Evolutionary conservation across 768 basidiomycete species (phyloP), one percentile per base, ranked within the genome.

Genomic region (Amanita thiersii): DNA sequence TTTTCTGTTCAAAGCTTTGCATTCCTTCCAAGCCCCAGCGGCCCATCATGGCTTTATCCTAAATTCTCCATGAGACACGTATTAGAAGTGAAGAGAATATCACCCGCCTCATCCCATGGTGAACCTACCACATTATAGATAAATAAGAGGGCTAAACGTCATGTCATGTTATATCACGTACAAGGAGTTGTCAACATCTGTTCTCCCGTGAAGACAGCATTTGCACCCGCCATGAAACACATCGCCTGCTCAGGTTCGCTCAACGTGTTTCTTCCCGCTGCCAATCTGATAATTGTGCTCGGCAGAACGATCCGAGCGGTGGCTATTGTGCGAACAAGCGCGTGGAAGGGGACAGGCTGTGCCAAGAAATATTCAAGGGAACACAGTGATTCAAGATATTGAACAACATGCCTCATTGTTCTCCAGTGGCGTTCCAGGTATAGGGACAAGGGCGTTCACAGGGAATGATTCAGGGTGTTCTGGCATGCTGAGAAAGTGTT

Each of bases 381-480:
- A 21, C 23, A 39, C 31, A 21, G 25, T 29, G 35, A 25, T 59
- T 41, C 81, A 69, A 43, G 71, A 75, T 76, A 79, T 45, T 31
- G 25, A 12, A 12, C 49, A 29, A 46, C 39, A 43, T 52, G 83
- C 91, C 61, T 93, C 86, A 55, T 98, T 98, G 45, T 73, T 67
- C 61, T 92, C 92, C 34, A 98, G 64, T 9, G 94, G 94, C 4
- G 94, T 98, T 25, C 94, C 94, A 50, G 83, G 72, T 47, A 98
- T 97, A 10, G 94, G 92, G 1, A 98, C 94, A 43, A 98, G 72
- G 10, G 94, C 93, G 59, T 98, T 98, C 46, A 98, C 93, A 0
- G 94, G 94, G 71, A 98, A 98, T 3, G 89, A 93, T 59, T 98
- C 94, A n/a, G 94, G 94, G 54, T 97, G 90, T 58, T 93, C 87